A percentile compares a stretch with the other conserved stretches of the same genome.
Conservation (phyloP, 306 rosid genomes). For the Malus orientalis region DNA sequence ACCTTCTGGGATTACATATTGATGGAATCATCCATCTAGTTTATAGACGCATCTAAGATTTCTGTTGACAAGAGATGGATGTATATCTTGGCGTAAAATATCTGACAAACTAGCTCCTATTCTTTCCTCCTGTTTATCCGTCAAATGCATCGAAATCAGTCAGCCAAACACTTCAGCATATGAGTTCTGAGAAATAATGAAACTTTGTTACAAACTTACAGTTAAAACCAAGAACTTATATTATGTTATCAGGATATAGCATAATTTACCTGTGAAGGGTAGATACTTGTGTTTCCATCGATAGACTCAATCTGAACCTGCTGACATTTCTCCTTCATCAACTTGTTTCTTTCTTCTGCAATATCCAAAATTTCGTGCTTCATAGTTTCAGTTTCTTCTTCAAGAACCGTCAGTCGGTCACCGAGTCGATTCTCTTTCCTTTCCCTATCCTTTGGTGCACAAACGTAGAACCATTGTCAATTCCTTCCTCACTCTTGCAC, state of each 20-base stretch:
- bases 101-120: slow-evolving; percentile 10
- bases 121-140: slow-evolving; percentile 20
- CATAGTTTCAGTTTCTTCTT: slow-evolving; percentile 38
- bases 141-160: background rate
- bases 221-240: background rate
- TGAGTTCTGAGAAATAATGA: background rate
- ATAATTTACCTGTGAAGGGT: slow-evolving; percentile 9
- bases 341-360: slow-evolving; percentile 25
- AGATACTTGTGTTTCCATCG: background rate
- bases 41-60: slow-evolving; percentile 6
- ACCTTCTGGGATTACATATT: background rate
- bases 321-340: slow-evolving; percentile 26
- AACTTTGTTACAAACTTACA: background rate
- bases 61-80: slow-evolving; percentile 11
- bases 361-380: slow-evolving; percentile 24
- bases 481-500: background rate
- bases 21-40: background rate
- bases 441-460: background rate
- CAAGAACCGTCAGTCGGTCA: slow-evolving; percentile 29
- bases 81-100: slow-evolving; percentile 3
- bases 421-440: background rate
- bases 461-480: background rate
- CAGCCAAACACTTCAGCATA: no score
- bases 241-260: background rate
- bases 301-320: slow-evolving; percentile 13